Evolutionary conservation across 129 eudicot species (phyloP), one percentile per base, ranked within the genome.

Genomic region (Ambrosia artemisiifolia): DNA sequence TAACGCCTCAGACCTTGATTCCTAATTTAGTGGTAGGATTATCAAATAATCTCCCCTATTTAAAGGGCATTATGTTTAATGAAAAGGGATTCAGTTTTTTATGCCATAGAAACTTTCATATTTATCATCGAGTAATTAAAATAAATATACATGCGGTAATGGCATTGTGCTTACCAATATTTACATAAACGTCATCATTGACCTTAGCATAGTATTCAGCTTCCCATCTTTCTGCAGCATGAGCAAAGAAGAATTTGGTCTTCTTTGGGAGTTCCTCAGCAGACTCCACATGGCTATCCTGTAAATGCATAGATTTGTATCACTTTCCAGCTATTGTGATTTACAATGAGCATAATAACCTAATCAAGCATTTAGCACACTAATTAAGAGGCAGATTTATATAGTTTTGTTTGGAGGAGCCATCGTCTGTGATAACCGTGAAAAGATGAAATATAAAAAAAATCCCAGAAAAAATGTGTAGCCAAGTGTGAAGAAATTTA

Each of bases 281-380:
- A 36, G 93, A 83, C 89, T 94, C 99, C 57, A 90, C 90, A 74
- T 94, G 97, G 75, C 83, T 81, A 62, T 94, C 97, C 99, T 94
- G 90, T 80, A 19, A 11, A 75, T 33, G 4, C 0, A 48, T 65
- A 63, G n/a, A 71, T 47, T 6, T 51, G 47, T 17, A 73, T 68
- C 55, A 63, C 60, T 62, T 50, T 67, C 67, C 67, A 28, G 18
- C 14, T 38, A 18, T 33, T 70, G 59, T 63, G 19, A 65, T 75
- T 10, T 42, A 38, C 19, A 12, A 30, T 18, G 38, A 60, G 32
- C 40, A 48, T 33, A 75, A 55, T 13, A 60, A 30, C 42, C 65
- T 60, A 60, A 11, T 60, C 63, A 56, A 56, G 35, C 63, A 56
- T 56, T 56, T 56, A 56, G 63, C 36, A 54, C 19, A 32, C n/a